phyloP scores from a whole-genome alignment of 2,329 filamentous ascomycete species.

The Pseudocercospora vitis region DNA sequence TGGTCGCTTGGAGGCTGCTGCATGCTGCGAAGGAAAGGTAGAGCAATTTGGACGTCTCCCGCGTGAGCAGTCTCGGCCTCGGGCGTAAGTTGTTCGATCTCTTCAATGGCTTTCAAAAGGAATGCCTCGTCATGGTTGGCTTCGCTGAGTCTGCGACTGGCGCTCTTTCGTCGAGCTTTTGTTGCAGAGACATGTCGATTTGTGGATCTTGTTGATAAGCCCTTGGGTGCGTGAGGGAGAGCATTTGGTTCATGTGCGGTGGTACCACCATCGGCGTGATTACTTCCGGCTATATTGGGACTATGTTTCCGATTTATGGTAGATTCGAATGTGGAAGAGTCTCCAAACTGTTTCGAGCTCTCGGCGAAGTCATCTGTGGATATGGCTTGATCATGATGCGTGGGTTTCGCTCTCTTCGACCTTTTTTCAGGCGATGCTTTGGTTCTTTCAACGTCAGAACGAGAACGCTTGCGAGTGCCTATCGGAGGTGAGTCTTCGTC shows the following conservation, averaged over 20 bases:
- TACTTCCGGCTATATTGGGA: too few species aligned
- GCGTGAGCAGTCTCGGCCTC: background rate
- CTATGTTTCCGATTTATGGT: too few species aligned
- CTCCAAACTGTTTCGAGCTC: too few species aligned
- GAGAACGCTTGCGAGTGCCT: background rate
- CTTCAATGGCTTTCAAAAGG: background rate
- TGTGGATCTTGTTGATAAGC: too few species aligned
- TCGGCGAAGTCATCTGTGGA: too few species aligned
- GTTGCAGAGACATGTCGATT: too few species aligned
- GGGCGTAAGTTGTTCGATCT: background rate
- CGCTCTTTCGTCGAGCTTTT: too few species aligned
- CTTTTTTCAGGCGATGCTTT: background rate
- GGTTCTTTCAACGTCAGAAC: background rate
- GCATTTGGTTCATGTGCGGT: too few species aligned
- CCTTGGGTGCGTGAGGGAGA: too few species aligned
- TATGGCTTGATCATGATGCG: too few species aligned
- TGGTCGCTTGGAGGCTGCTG: background rate
- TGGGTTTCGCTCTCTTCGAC: background rate
- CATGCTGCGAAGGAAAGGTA: constrained; percentile 7
- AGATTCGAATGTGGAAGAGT: background rate
- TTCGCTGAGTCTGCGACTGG: too few species aligned
- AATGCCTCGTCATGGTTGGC: background rate
- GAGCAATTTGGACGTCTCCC: background rate
- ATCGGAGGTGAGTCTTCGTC: background rate
- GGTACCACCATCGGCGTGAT: too few species aligned